Evolutionary conservation across 208 protist genomes (phyloP), one percentile per base, ranked within the genome.

Genomic region (Trypanosoma caninum): DNA sequence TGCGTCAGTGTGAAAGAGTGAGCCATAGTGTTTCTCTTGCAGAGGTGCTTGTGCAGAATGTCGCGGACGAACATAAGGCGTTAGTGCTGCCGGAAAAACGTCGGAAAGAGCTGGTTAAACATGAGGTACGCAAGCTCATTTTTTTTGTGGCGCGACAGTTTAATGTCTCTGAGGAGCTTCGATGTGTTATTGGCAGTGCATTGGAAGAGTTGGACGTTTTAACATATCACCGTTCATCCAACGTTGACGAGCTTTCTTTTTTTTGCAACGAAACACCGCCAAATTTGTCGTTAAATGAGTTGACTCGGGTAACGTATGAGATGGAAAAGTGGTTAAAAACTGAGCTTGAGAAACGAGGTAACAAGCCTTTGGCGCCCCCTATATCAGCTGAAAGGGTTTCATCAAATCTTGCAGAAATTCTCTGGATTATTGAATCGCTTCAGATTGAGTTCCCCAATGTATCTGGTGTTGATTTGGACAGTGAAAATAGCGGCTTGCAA

Each of bases 91-190:
- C 23, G 38, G 64, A 72, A 23, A 72, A 87, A 52, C 79, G 82
- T n/a, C 54, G 55, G 22, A 47, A 50, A 5, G 53, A 87, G 10
- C 67, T 88, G 35, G 50, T 94, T 18, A 69, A 83, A 18, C 41
- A 77, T 42, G 85, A 95, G 62, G 68, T 80, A 22, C 56, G 75
- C 0, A 92, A 92, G 54, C 34, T 91, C 23, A 72, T 93, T 48
- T 47, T 88, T 41, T 80, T 95, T 30, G 73, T 91, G 9, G 89
- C 80, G n/a, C 77, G 89, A 34, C 62, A 76, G 13, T 80, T 74
- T 18, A 95, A 92, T 55, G 18, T 92, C 13, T 69, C 78, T 38
- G 53, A 78, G 47, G 69, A 81, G 48, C 57, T 81, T 41, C 55
- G 65, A 22, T 25, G 42, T 2, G 60, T 69, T 1, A 16, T 50